A percentile compares a stretch with the other conserved stretches of the same genome.
Evolutionary conservation across 2,329 filamentous ascomycete genomes (phyloP).

Genomic region (Phyllosticta paracitricarpa): DNA sequence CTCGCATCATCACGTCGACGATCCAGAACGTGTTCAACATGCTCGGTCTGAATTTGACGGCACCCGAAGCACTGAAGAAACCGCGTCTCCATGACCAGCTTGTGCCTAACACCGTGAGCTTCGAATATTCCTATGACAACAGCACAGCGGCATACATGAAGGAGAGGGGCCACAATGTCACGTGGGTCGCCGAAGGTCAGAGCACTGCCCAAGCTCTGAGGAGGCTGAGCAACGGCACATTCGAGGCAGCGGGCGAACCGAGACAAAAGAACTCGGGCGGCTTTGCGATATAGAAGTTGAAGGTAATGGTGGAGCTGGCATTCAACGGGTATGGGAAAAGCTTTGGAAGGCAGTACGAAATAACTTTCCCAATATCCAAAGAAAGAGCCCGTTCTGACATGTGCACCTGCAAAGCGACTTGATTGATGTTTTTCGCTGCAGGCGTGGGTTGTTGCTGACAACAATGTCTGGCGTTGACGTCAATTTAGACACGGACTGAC

Average conservation of each 20-base stretch:
- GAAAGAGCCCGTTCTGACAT: not conserved
- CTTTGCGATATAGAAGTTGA: slow-evolving; percentile 39
- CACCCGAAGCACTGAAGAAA: slow-evolving; percentile 51
- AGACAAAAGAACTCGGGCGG: slow-evolving; percentile 64
- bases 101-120: slow-evolving; percentile 55
- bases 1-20: slow-evolving; percentile 71
- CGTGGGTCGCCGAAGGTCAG: slow-evolving; percentile 51
- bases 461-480: not conserved
- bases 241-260: slow-evolving; percentile 70
- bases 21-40: slow-evolving; percentile 65
- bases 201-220: slow-evolving; percentile 65
- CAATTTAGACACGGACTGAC: not conserved
- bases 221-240: slow-evolving; percentile 52
- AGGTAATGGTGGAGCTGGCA: not conserved
- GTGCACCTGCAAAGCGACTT: not conserved
- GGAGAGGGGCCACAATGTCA: slow-evolving; percentile 59
- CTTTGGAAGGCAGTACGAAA: too few relatives aligned
- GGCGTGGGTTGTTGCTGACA: not conserved
- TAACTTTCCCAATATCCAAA: not conserved
- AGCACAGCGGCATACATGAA: slow-evolving; percentile 53
- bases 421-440: not conserved
- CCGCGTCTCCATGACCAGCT: slow-evolving; percentile 76
- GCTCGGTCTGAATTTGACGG: slow-evolving; percentile 54
- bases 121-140: slow-evolving; percentile 63
- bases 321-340: too few relatives aligned